These are phyloP conservation scores for Manihot esculenta DNA, from an alignment of 441 rosid genomes.

Conservation along the genomic window DNA sequence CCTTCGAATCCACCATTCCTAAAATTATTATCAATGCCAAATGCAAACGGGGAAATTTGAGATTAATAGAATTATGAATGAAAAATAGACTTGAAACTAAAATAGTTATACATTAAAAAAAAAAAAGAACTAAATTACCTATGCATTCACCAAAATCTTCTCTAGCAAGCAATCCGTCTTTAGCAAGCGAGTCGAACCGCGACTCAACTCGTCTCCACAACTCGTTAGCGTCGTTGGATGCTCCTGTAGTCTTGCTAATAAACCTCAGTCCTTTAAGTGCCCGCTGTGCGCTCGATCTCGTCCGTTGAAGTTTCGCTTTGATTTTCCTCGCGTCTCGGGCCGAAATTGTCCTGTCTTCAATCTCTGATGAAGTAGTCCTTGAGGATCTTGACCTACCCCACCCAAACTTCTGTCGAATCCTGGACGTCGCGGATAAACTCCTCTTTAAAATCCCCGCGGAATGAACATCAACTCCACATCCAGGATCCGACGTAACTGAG, in stretches of 20 bases:
- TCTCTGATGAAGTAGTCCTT: slow-evolving; percentile 40
- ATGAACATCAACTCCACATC: slow-evolving; percentile 13
- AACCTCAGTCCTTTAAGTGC: slow-evolving; percentile 81
- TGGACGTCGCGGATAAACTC: slow-evolving; percentile 61
- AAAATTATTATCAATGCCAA: background rate
- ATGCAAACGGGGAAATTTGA: too few relatives aligned
- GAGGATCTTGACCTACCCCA: slow-evolving; percentile 61
- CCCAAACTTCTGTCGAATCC: slow-evolving; percentile 53
- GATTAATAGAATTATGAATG: too few relatives aligned
- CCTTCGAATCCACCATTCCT: slow-evolving; percentile 94
- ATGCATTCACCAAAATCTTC: slow-evolving; percentile 96
- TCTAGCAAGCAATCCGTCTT: slow-evolving; percentile 66
- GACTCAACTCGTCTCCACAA: slow-evolving; percentile 74
- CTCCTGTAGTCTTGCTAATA: slow-evolving; percentile 56
- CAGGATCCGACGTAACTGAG: slow-evolving; percentile 6
- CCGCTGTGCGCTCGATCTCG: slow-evolving; percentile 69
- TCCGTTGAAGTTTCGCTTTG: slow-evolving; percentile 57
- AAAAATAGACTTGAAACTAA: too few relatives aligned
- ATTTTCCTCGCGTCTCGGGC: slow-evolving; percentile 61
- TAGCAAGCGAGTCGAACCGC: slow-evolving; percentile 54
- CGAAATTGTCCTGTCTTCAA: slow-evolving; percentile 30
- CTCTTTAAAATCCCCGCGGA: slow-evolving; percentile 30
- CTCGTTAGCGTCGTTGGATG: slow-evolving; percentile 40
- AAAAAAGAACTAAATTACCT: slow-evolving; percentile 38
- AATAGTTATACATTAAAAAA: too few relatives aligned